Evolutionary conservation across 2,329 filamentous ascomycete species (phyloP).

Genomic region (Diaporthe sp.): DNA sequence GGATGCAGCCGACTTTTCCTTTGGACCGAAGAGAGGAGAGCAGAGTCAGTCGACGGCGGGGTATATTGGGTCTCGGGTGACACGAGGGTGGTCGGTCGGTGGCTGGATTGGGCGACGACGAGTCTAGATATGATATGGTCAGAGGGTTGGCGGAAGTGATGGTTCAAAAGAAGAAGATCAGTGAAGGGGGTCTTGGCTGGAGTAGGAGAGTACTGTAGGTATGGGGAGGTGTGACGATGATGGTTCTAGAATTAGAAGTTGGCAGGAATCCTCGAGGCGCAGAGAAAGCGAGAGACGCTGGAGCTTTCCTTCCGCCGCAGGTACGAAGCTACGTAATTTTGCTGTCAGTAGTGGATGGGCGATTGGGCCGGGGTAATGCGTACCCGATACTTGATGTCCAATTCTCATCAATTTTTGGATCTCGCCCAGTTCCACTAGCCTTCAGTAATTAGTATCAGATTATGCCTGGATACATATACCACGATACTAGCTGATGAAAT

Average conservation of each 20-base stretch:
- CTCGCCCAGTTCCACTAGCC: neutral
- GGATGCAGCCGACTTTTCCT: neutral
- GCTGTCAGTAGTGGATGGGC: neutral
- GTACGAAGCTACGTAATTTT: constrained; percentile 21
- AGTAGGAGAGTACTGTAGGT: neutral
- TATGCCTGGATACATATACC: neutral
- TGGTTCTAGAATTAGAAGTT: constrained; percentile 24
- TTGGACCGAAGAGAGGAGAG: neutral
- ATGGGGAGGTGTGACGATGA: neutral
- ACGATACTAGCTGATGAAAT: too few relatives aligned
- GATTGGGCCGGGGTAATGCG: neutral
- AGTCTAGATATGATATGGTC: neutral
- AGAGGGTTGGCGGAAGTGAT: neutral
- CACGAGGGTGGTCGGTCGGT: neutral
- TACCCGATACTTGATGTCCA: neutral
- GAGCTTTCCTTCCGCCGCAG: constrained; percentile 13
- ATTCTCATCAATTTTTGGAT: neutral
- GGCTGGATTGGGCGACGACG: neutral
- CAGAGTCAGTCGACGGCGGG: constrained; percentile 14
- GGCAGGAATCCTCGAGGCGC: neutral
- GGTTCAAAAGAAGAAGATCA: neutral
- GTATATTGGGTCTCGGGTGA: constrained; percentile 16
- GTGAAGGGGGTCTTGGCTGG: neutral
- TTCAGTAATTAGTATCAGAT: neutral
- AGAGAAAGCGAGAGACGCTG: constrained; percentile 1